Base-by-base conservation (phyloP, 768 basidiomycete genomes). In the Lentinula detonsa region DNA sequence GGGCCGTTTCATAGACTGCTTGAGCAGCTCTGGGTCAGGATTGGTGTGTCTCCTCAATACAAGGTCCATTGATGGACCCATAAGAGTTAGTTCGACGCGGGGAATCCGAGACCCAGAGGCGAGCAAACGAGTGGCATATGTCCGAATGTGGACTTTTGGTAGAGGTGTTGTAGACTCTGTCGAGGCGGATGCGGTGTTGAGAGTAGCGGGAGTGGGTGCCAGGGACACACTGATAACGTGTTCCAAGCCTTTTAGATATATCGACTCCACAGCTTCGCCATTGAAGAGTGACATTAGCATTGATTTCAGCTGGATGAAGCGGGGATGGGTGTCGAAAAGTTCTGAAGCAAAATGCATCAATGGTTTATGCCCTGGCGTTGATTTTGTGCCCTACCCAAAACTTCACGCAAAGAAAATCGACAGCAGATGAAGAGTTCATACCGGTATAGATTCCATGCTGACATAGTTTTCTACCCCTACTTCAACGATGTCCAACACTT, bases 281-380 rank as follows among this genome's bases (percentile, higher is more conserved):
- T 92, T 92, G 82, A 96, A 98, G 64, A 99, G 85, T 68, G 88
- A 86, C 68, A 98, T 80, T 9, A 98, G 82, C 69, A 96, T 78
- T 1, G 93, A 95, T 76, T 97, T 98, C 65, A 98, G 80, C 69
- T 95, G 95, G 6, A 87, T 77, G 72, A 91, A 95, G 10, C 93
- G 88, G 1, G 96, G 94, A 72, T 98, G 94, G 1, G 92, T 87
- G 67, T 96, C 94, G 73, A 98, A 99, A 9, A 98, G 81, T 63
- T 93, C 92, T 0, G 94, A 95, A 13, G 94, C 92, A 70, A 99
- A 99, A 70, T 96, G 93, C 81, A 99, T 87, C 65, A 98, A 74
- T 50, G 97, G 96, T 67, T 91, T 88, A 67, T 93, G 86, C 9
- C 95, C 96, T 23, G 90, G 85, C 4, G 93, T 89, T 13, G 90